A percentile compares a stretch with the other conserved stretches of the same genome.
Conservation (phyloP, 2,329 filamentous ascomycete genomes). For the Cryphonectria parasitica region DNA sequence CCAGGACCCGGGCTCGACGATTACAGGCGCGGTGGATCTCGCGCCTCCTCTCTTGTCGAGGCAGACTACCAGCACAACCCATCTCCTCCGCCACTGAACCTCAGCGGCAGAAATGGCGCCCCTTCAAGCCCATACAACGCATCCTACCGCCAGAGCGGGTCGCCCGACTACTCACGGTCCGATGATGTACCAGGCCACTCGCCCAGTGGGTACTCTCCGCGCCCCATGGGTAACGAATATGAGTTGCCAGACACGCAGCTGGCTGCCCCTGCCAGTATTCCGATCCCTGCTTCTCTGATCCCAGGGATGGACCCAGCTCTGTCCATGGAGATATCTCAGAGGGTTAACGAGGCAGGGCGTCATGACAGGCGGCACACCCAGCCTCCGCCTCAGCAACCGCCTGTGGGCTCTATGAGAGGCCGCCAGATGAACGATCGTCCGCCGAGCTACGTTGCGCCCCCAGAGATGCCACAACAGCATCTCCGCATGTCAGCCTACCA, state of each 20-base stretch:
- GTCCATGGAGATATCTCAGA: conserved; percentile 60
- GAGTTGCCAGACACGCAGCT: conserved; percentile 42
- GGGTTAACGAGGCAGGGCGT: conserved; percentile 59
- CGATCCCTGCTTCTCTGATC: conserved; percentile 61
- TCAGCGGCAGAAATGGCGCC: conserved; percentile 43
- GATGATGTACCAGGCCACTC: conserved; percentile 33
- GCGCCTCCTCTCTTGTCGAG: conserved; percentile 36
- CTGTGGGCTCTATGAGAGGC: conserved; percentile 48
- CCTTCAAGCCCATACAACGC: conserved; percentile 35
- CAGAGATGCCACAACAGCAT: conserved; percentile 36
- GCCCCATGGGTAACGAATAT: conserved; percentile 32
- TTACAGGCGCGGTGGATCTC: conserved; percentile 35
- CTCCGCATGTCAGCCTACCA: conserved; percentile 39
- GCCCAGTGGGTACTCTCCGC: conserved; percentile 39
- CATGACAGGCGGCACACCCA: conserved; percentile 52
- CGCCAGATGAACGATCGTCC: conserved; percentile 42
- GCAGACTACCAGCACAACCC: conserved; percentile 44
- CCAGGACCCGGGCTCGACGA: conserved; percentile 38
- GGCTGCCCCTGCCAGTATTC: conserved; percentile 32
- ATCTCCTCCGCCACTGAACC: conserved; percentile 50
- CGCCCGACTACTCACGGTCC: conserved; percentile 36
- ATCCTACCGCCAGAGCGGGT: conserved; percentile 36
- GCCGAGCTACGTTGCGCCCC: conserved; percentile 31
- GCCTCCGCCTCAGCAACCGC: conserved; percentile 33
- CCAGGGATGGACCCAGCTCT: conserved; percentile 63